phyloP scores from a whole-genome alignment of 257 asterid species.

The Osmanthus fragrans region DNA sequence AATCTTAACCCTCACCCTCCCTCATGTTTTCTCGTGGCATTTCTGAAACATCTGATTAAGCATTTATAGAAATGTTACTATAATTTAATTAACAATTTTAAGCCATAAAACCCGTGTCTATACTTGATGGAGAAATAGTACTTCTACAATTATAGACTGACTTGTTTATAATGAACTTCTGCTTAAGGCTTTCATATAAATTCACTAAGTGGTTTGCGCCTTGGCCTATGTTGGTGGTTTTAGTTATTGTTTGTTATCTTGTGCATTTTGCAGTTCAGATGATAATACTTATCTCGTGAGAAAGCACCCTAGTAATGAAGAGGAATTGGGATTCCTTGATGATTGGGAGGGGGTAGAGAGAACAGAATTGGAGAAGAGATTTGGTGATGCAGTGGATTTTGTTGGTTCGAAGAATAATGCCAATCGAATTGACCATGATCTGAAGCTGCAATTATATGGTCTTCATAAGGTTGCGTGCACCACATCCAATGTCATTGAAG shows the following conservation, averaged over 20 bases:
- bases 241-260: neutral
- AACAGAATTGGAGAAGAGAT: constrained; percentile 44
- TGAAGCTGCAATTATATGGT: constrained; percentile 47
- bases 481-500: constrained; percentile 60
- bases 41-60: neutral
- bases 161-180: no score
- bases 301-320: neutral
- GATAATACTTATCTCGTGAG: neutral
- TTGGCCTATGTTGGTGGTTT: neutral
- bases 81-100: neutral
- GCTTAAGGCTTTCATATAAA: no score
- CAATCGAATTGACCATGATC: constrained; percentile 32
- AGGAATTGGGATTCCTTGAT: constrained; percentile 32
- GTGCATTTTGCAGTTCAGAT: constrained; percentile 15
- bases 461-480: constrained; percentile 55
- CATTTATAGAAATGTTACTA: neutral
- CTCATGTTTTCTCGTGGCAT: constrained; percentile 8
- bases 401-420: constrained; percentile 41
- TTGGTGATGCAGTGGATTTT: constrained; percentile 63
- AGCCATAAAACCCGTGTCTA: neutral
- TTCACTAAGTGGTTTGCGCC: no score
- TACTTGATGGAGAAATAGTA: constrained; percentile 4
- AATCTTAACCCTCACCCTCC: neutral
- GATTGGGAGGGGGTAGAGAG: constrained; percentile 58
- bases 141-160: no score